Base-by-base conservation (phyloP, 805 yeast genomes). In the Maudiozyma serrabonitensis region DNA sequence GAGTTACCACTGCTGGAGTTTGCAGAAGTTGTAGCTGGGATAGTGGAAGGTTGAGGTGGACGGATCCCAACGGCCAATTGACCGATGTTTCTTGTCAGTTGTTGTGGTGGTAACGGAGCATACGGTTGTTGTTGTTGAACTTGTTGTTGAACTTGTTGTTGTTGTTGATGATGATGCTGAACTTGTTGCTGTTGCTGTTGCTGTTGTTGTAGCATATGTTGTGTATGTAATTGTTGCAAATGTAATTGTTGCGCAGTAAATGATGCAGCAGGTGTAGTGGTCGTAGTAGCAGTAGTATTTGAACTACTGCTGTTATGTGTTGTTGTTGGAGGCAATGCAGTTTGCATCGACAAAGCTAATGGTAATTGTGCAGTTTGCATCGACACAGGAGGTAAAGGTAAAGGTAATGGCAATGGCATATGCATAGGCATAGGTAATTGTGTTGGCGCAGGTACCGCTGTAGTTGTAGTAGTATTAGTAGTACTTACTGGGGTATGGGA, bases 181-280 rank as follows among this genome's bases (percentile, higher is more conserved):
- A 44, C 28, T 25, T 39, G 47, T 15, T 49, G 50, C 26, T 41
- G 51, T 25, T 38, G 54, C 15, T 26, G 49, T 26, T 46, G 50
- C 25, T 18, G 46, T 31, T 49, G 50, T 32, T 32, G 49, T 12
- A 18, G 50, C 40, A 51, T 46, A 34, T 50, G 54, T 39, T 50
- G 52, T 39, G 53, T 51, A 25, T 48, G 54, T 13, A 21, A 35
- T 35, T 35, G 38, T 35, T 35, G 38, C 18, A 35, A 35, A 35
- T 35, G 38, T 35, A 35, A 35, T 35, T 35, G 38, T 35, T 35
- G 38, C 15, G 38, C 18, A 4, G 38, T 8, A 35, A 28, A 28
- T 11, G 38, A 15, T 6, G 18, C 8, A n/a, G 38, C 18, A 11
- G 38, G 18, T n/a, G 18, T 35, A n/a, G 38, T n/a, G 9, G 16